Evolutionary conservation across 140 eudicot species (phyloP).

Genomic region (Ambrosia hybrid): DNA sequence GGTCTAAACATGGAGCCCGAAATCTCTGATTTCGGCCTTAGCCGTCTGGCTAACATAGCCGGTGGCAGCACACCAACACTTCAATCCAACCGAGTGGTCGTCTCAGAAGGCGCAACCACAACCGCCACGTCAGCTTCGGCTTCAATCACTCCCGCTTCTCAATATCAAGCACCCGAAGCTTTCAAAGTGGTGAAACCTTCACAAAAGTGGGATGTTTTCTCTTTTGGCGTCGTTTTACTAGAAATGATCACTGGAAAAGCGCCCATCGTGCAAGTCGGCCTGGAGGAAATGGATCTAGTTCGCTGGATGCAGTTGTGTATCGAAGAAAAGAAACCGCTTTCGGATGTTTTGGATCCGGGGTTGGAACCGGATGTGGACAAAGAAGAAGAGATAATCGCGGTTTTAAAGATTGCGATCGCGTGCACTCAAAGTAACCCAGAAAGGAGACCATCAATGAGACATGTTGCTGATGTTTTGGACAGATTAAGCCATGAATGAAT

Average conservation of each 20-base stretch:
- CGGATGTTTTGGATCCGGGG: conserved; percentile 74
- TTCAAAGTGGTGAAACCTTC: conserved; percentile 90
- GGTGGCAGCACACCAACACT: conserved; percentile 77
- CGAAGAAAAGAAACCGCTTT: conserved; percentile 86
- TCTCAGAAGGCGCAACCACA: conserved; percentile 51
- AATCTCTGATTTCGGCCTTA: conserved; percentile 86
- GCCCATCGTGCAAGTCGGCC: conserved; percentile 67
- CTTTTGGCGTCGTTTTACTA: conserved; percentile 77
- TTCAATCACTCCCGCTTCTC: conserved; percentile 32
- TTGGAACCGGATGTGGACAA: conserved; percentile 67
- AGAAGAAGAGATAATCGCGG: conserved; percentile 90
- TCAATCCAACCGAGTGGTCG: conserved; percentile 67
- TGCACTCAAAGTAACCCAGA: conserved; percentile 82
- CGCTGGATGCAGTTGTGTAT: conserved; percentile 88
- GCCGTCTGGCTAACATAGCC: conserved; percentile 89
- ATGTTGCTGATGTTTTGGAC: conserved; percentile 68
- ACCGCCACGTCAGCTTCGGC: conserved; percentile 30
- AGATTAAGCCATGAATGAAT: conserved; percentile 42
- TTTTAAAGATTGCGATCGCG: conserved; percentile 84
- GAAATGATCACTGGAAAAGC: conserved; percentile 82
- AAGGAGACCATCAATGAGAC: conserved; percentile 87
- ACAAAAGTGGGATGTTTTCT: conserved; percentile 95
- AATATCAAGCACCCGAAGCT: conserved; percentile 94
- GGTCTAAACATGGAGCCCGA: conserved; percentile 78
- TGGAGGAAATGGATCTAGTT: conserved; percentile 72